Percentiles rank a stretch among this genome's conserved stretches.
Evolutionary conservation across 495 filamentous ascomycete species (phyloP).

Genomic region (Penicillium cinerascens): DNA sequence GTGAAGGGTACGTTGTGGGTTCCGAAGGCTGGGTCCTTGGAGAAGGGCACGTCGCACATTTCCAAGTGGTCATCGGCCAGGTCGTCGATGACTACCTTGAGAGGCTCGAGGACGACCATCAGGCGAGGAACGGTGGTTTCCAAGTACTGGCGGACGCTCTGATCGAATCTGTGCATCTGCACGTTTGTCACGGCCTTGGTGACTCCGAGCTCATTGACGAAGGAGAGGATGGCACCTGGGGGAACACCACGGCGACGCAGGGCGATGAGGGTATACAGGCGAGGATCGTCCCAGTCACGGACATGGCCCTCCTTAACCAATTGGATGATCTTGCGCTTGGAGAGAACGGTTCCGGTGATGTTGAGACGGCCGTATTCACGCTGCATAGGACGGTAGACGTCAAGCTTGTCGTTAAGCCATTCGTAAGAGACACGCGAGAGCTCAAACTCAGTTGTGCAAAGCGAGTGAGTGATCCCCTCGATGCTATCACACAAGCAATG

Average conservation of each 20-base stretch:
- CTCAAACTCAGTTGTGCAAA: slow-evolving; percentile 86
- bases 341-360: slow-evolving; percentile 75
- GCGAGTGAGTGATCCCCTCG: slow-evolving; percentile 81
- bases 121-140: slow-evolving; percentile 80
- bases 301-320: slow-evolving; percentile 71
- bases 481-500: slow-evolving; percentile 88
- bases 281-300: slow-evolving; percentile 82
- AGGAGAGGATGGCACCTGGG: slow-evolving; percentile 79
- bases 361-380: slow-evolving; percentile 76
- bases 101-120: slow-evolving; percentile 72
- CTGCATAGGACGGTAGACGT: slow-evolving; percentile 82
- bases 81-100: slow-evolving; percentile 71
- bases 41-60: slow-evolving; percentile 57
- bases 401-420: slow-evolving; percentile 76
- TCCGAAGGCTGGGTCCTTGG: slow-evolving; percentile 55
- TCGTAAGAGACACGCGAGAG: slow-evolving; percentile 76
- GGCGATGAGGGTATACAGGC: slow-evolving; percentile 84
- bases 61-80: slow-evolving; percentile 62
- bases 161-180: slow-evolving; percentile 70
- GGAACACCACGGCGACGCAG: slow-evolving; percentile 80
- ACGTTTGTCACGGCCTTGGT: slow-evolving; percentile 72
- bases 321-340: slow-evolving; percentile 76
- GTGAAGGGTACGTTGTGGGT: slow-evolving; percentile 68
- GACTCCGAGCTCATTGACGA: slow-evolving; percentile 85
- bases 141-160: slow-evolving; percentile 74